Evolutionary conservation across 352 stramenopile genomes (phyloP).

Genomic region (Pythium brachiatum): DNA sequence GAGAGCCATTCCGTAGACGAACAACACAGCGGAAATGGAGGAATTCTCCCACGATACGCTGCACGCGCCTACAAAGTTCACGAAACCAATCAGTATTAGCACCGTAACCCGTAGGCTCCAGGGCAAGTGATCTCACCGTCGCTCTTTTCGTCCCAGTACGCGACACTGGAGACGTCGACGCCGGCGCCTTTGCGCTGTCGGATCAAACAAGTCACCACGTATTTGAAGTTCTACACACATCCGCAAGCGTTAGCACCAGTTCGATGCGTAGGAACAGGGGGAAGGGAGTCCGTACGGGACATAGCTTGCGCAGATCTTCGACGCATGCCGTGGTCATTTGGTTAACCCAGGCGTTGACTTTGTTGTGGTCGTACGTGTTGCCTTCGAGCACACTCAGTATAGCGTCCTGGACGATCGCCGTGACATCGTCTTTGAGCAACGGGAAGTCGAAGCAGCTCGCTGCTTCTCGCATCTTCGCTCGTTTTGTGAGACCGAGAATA

Average conservation of each 20-base stretch:
- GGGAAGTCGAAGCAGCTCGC: conserved; percentile 70
- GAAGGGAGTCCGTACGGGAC: conserved; percentile 31
- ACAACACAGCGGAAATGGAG: conserved; percentile 61
- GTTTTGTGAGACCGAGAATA: too few relatives aligned
- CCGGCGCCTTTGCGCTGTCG: conserved; percentile 63
- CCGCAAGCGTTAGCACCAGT: neutral
- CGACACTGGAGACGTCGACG: conserved; percentile 54
- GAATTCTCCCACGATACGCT: conserved; percentile 76
- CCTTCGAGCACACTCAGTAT: conserved; percentile 70
- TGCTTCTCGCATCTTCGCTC: conserved; percentile 13
- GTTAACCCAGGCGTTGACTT: conserved; percentile 78
- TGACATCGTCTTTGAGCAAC: conserved; percentile 70
- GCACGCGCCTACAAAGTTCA: conserved; percentile 41
- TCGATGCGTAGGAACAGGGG: neutral
- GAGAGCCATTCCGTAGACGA: conserved; percentile 65
- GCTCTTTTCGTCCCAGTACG: conserved; percentile 75
- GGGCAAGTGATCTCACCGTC: conserved; percentile 36
- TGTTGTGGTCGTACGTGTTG: conserved; percentile 74
- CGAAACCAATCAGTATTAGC: neutral
- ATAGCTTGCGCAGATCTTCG: conserved; percentile 65
- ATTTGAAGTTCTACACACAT: conserved; percentile 77
- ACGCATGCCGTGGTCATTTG: conserved; percentile 61
- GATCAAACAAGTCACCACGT: conserved; percentile 71
- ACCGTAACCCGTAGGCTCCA: too few relatives aligned
- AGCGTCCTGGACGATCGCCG: conserved; percentile 66